Evolutionary conservation across 208 protist genomes (phyloP).

Genomic region (Crithidia brevicula): DNA sequence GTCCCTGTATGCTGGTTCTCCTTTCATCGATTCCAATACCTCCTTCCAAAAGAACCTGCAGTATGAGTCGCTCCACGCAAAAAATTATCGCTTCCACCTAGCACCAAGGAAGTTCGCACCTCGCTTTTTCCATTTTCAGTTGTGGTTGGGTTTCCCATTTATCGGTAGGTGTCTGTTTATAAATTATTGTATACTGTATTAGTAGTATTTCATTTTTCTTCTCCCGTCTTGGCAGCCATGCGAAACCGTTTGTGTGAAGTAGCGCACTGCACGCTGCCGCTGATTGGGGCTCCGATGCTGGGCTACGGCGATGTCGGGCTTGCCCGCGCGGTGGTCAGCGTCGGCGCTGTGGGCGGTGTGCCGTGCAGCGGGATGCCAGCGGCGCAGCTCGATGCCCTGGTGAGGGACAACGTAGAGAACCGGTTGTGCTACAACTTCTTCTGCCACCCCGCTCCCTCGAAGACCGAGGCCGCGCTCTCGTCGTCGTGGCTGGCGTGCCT

Average conservation of each 20-base stretch:
- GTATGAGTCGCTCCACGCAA: too few relatives aligned
- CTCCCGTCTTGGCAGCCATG: too few relatives aligned
- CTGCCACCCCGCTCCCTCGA: conserved; percentile 18
- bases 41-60: too few relatives aligned
- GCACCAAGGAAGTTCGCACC: too few relatives aligned
- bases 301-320: conserved; percentile 21
- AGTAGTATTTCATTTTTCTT: too few relatives aligned
- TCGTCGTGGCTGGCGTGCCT: conserved; percentile 11
- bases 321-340: conserved; percentile 15
- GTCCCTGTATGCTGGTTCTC: too few relatives aligned
- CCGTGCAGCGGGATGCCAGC: conserved; percentile 30
- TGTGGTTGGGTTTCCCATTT: too few relatives aligned
- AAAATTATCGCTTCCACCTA: too few relatives aligned
- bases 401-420: conserved; percentile 7
- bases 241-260: conserved; percentile 23
- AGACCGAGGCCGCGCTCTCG: background rate
- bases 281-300: conserved; percentile 32
- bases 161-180: too few relatives aligned
- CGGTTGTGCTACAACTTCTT: conserved; percentile 34
- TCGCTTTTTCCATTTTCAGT: too few relatives aligned
- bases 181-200: too few relatives aligned
- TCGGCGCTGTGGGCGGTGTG: conserved; percentile 27
- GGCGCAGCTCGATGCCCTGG: conserved; percentile 10
- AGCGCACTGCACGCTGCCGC: conserved; percentile 23
- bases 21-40: too few relatives aligned